These are phyloP conservation scores for Monosporascus sp. DNA, from an alignment of 2,329 filamentous ascomycete genomes.

Conservation along the genomic window DNA sequence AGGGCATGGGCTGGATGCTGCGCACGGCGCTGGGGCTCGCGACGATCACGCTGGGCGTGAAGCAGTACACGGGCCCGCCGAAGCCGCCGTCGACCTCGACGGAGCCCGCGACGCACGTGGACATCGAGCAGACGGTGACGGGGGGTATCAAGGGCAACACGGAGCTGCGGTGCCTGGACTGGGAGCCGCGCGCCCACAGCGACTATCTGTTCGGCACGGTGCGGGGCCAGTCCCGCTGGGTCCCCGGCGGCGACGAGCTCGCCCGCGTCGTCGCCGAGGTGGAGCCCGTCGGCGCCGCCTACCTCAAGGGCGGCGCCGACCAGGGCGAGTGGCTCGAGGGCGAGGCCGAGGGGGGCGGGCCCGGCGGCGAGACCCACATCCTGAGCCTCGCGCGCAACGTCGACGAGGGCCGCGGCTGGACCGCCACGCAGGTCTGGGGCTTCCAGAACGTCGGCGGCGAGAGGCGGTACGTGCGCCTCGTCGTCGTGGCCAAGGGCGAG, in stretches of 20 bases:
- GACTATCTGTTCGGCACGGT: slow-evolving; percentile 79
- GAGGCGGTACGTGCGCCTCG: slow-evolving; percentile 48
- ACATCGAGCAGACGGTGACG: slow-evolving; percentile 67
- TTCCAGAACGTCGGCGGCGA: slow-evolving; percentile 51
- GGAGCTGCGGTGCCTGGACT: slow-evolving; percentile 52
- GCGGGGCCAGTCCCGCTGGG: slow-evolving; percentile 52
- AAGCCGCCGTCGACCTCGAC: slow-evolving; percentile 34
- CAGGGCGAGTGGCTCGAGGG: slow-evolving; percentile 60
- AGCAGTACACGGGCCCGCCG: slow-evolving; percentile 45
- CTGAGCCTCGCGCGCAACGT: slow-evolving; percentile 56
- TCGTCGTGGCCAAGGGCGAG: slow-evolving; percentile 45
- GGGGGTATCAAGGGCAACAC: slow-evolving; percentile 64
- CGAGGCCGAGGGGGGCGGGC: slow-evolving; percentile 43
- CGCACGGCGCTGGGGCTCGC: slow-evolving; percentile 69
- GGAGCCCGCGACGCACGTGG: slow-evolving; percentile 53
- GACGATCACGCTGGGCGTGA: slow-evolving; percentile 61
- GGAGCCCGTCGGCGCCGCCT: slow-evolving; percentile 54
- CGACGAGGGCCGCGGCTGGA: slow-evolving; percentile 43
- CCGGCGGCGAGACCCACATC: slow-evolving; percentile 58
- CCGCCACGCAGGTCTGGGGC: slow-evolving; percentile 55
- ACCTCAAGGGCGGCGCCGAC: slow-evolving; percentile 38
- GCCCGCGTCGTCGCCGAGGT: slow-evolving; percentile 53
- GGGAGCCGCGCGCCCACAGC: slow-evolving; percentile 54
- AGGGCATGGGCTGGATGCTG: slow-evolving; percentile 66
- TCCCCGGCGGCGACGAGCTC: slow-evolving; percentile 45